Conservation (phyloP, 1,139 yeast genomes). For the Hanseniaspora uvarum region DNA sequence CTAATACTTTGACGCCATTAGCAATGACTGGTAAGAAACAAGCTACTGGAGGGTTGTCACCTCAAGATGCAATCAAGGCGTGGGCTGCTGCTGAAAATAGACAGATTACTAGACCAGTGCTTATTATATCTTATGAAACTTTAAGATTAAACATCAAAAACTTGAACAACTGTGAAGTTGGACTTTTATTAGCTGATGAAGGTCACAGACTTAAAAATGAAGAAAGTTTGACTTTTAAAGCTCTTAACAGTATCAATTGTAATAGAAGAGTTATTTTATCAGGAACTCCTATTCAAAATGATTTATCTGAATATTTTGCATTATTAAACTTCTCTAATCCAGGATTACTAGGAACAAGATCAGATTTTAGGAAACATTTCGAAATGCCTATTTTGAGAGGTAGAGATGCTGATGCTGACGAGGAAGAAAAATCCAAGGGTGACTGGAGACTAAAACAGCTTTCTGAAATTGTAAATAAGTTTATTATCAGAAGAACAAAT, state of each 20-base stretch:
- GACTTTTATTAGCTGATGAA: slow-evolving; percentile 85
- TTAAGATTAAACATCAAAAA: slow-evolving; percentile 75
- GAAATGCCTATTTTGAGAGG: slow-evolving; percentile 74
- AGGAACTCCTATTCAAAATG: slow-evolving; percentile 97
- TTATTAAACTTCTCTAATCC: slow-evolving; percentile 89
- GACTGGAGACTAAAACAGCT: slow-evolving; percentile 60
- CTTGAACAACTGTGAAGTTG: slow-evolving; percentile 70
- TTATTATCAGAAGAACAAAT: slow-evolving; percentile 89
- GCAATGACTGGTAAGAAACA: slow-evolving; percentile 77
- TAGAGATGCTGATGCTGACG: slow-evolving; percentile 84
- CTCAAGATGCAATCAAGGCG: slow-evolving; percentile 57
- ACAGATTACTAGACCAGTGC: slow-evolving; percentile 81
- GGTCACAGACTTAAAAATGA: slow-evolving; percentile 94
- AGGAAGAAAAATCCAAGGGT: slow-evolving; percentile 63
- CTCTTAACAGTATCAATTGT: slow-evolving; percentile 72
- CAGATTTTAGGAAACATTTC: slow-evolving; percentile 73
- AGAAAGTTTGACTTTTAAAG: slow-evolving; percentile 84
- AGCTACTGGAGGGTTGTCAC: slow-evolving; percentile 32
- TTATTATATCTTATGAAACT: slow-evolving; percentile 93
- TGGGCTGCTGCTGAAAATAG: slow-evolving; percentile 92
- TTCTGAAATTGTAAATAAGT: slow-evolving; percentile 69
- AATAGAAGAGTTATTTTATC: slow-evolving; percentile 83
- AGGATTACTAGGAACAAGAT: slow-evolving; percentile 74
- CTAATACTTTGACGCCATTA: slow-evolving; percentile 74
- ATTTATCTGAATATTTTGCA: slow-evolving; percentile 88